Base-by-base conservation (phyloP, 2,329 filamentous ascomycete genomes). In the Fusarium sp. region DNA sequence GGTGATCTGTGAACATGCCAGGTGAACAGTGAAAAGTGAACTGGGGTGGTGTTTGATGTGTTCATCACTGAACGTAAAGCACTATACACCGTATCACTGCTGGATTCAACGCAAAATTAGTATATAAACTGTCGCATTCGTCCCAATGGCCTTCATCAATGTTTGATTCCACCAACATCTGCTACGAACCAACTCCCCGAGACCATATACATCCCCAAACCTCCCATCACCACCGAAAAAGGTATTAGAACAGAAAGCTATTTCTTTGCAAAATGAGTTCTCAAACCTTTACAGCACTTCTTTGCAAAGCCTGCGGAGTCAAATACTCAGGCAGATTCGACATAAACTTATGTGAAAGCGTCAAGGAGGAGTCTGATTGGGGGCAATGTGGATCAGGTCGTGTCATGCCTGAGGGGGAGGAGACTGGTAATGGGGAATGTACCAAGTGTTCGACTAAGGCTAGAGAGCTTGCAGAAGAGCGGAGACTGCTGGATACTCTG, bases 361-460 rank as follows among this genome's bases (percentile, higher is more conserved):
- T 25, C 16, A 35, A 19, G 6, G 12, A 10, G 10, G 4, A 25
- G 4, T 19, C 48, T 19, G 16, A 15, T 15, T 51, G 48, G 48
- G 48, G 48, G 2, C 29, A 51, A 2, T 51, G 48, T 35, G n/a
- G 48, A 35, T 51, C 12, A 8, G 29, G 11, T 19, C 29, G 29
- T 0, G 7, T 25, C 4, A 23, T 35, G n/a, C 29, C 33, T 2
- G 14, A n/a, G 0, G 14, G 1, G 3, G 11, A 27, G n/a, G 14
- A 33, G 4, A 23, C 0, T 0, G 29, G 29, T 27, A 9, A 33
- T 2, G 27, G 10, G 5, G 29, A 48, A 57, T 46, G 54, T 5
- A 21, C 10, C 7, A 18, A n/a, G n/a, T 35, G 39, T n/a, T 16
- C 3, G 18, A n/a, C 11, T 10, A 35, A 35, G 9, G 5, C 11